Evolutionary conservation across 768 basidiomycete species (phyloP).

Genomic region (Tricholomella constricta): DNA sequence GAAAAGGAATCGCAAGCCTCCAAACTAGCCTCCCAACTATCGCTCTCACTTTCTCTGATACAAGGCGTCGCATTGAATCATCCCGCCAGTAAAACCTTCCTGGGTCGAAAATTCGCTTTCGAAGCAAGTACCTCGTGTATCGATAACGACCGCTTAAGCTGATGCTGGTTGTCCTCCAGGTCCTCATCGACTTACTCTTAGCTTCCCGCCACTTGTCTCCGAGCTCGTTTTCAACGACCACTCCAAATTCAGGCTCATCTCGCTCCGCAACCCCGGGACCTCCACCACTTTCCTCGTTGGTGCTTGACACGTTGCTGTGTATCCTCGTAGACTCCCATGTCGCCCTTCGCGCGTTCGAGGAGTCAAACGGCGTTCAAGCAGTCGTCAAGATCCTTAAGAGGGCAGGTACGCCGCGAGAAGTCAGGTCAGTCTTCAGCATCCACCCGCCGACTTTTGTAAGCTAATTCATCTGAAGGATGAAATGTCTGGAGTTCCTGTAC

Average conservation of each 20-base stretch:
- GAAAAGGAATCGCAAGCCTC: conserved; percentile 51
- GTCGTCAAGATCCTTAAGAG: conserved; percentile 89
- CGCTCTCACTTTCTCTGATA: conserved; percentile 63
- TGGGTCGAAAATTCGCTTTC: conserved; percentile 66
- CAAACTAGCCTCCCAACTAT: conserved; percentile 52
- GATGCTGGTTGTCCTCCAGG: conserved; percentile 43
- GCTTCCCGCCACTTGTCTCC: conserved; percentile 63
- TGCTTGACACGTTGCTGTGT: conserved; percentile 85
- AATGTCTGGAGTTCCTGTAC: conserved; percentile 93
- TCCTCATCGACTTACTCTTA: conserved; percentile 70
- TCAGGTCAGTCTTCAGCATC: conserved; percentile 57
- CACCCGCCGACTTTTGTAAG: background rate
- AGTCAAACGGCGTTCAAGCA: conserved; percentile 71
- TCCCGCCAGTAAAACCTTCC: conserved; percentile 61
- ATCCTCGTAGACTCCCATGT: conserved; percentile 84
- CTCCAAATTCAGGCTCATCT: conserved; percentile 21
- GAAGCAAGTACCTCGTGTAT: conserved; percentile 50
- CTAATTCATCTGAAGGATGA: conserved; percentile 63
- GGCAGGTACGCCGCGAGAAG: conserved; percentile 82
- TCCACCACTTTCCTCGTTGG: conserved; percentile 63
- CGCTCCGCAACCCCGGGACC: conserved; percentile 21
- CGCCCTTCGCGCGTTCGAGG: conserved; percentile 80
- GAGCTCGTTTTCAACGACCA: conserved; percentile 26
- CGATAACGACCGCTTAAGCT: conserved; percentile 1
- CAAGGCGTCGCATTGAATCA: conserved; percentile 81